Evolutionary conservation across 768 basidiomycete species (phyloP).

Genomic region (Roridomyces roridus): DNA sequence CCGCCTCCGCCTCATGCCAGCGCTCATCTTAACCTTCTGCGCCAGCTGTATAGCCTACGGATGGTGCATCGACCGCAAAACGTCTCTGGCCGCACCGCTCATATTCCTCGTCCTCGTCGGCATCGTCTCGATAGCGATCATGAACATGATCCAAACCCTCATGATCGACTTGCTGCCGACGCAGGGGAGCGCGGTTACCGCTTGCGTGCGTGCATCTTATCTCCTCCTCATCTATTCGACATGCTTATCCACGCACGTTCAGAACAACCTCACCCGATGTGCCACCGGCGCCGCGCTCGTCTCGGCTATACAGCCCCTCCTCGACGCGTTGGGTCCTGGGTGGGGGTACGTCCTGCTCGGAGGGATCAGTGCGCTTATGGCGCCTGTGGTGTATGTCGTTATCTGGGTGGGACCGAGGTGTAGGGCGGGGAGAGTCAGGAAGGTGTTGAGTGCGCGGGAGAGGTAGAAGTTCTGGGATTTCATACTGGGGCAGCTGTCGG

Average conservation of each 20-base stretch:
- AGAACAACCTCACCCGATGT: slow-evolving; percentile 72
- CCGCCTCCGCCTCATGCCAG: slow-evolving; percentile 54
- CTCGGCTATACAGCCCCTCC: slow-evolving; percentile 51
- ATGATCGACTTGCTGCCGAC: slow-evolving; percentile 68
- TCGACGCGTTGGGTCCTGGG: slow-evolving; percentile 49
- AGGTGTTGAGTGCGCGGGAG: slow-evolving; percentile 12
- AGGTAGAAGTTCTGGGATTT: too few species aligned
- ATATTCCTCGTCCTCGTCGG: slow-evolving; percentile 59
- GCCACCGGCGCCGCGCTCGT: slow-evolving; percentile 48
- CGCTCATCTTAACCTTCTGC: slow-evolving; percentile 44
- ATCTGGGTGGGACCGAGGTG: slow-evolving; percentile 49
- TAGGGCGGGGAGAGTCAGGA: slow-evolving; percentile 37
- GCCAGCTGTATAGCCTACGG: slow-evolving; percentile 60
- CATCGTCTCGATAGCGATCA: slow-evolving; percentile 45
- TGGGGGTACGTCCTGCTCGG: slow-evolving; percentile 59
- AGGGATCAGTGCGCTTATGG: slow-evolving; percentile 40
- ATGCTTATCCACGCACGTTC: not conserved
- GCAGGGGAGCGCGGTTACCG: slow-evolving; percentile 72
- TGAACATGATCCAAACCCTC: slow-evolving; percentile 67
- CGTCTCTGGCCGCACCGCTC: slow-evolving; percentile 59
- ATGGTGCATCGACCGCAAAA: slow-evolving; percentile 59
- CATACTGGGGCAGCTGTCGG: too few species aligned
- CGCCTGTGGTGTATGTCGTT: slow-evolving; percentile 46
- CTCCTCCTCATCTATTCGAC: slow-evolving; percentile 33
- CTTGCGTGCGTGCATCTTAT: slow-evolving; percentile 55